Evolutionary conservation across 2,329 filamentous ascomycete species (phyloP), one percentile per base, ranked within the genome.

Genomic region (Colletotrichum echinochloae): DNA sequence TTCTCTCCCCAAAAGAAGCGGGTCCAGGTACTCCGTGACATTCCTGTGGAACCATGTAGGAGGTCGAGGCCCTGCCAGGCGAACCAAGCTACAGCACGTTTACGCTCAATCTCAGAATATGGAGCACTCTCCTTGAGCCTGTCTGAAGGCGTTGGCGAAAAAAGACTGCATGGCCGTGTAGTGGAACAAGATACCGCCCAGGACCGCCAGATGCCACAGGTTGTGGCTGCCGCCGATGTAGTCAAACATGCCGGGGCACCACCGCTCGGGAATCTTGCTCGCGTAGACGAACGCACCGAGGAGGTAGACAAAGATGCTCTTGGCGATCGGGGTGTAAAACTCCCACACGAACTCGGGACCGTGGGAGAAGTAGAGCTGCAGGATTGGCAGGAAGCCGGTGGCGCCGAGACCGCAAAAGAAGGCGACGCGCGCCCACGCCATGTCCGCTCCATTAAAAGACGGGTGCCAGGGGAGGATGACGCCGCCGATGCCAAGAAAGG

Each of bases 181-280:
- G 81, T 99, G 96, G 80, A 97, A 98, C n/a, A 98, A 81, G 68
- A 99, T 99, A 14, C 96, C 96, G 20, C 95, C 94, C 35, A 99
- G 84, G 14, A 99, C 96, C 9, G 96, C 96, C 41, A 97, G 82
- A 81, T 99, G 96, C 96, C 96, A 99, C 69, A 99, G 90, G 81
- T 99, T 99, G 83, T 99, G 96, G 80, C 94, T 97, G 55, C 94
- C 95, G 48, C 96, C 96, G 49, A 97, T 87, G 79, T 98, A 98
- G 81, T 99, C 96, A 76, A 99, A 99, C 79, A 92, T 89, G 60
- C 96, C 96, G 0, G 96, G 96, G 75, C 87, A 92, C 92, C 94
- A 99, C 72, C 95, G 88, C 84, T 99, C 96, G 2, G 96, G 96
- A 0, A 97, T 87, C 81, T 97, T 95, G 79, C 91, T 94, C 12